Percentiles rank a stretch among this genome's conserved stretches.
phyloP scores from a whole-genome alignment of 352 stramenopile genomes.

The Pythium scleroteichum region DNA sequence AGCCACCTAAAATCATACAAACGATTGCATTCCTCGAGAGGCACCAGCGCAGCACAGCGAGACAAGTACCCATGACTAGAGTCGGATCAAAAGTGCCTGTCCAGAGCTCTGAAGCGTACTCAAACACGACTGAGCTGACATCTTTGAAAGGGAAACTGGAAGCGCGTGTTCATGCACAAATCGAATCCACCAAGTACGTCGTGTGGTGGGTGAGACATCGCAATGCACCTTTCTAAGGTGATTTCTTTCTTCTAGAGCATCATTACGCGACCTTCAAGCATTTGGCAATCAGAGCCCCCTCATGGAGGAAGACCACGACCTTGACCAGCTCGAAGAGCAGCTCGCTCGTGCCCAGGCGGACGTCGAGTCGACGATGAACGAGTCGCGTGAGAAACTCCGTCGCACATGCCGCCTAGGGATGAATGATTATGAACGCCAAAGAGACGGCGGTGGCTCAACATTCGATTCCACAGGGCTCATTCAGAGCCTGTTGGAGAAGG shows the following conservation, averaged over 20 bases:
- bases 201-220: not conserved
- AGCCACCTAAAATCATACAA: not conserved
- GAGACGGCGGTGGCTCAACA: not conserved
- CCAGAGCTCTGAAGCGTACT: slow-evolving; percentile 10
- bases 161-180: slow-evolving; percentile 45
- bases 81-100: not conserved
- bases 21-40: slow-evolving; percentile 17
- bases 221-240: not conserved
- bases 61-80: not conserved
- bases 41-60: not conserved
- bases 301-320: slow-evolving; percentile 25
- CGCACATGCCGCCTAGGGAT: too few relatives aligned
- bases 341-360: slow-evolving; percentile 20
- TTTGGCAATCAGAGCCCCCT: slow-evolving; percentile 7
- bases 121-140: slow-evolving; percentile 40
- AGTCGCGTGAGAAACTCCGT: slow-evolving; percentile 23
- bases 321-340: slow-evolving; percentile 27
- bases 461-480: slow-evolving; percentile 14
- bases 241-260: slow-evolving; percentile 23
- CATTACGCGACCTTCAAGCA: slow-evolving; percentile 31
- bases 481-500: slow-evolving; percentile 13
- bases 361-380: slow-evolving; percentile 31
- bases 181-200: slow-evolving; percentile 49
- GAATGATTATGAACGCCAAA: too few relatives aligned
- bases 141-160: slow-evolving; percentile 41